phyloP scores from a whole-genome alignment of 2,329 filamentous ascomycete species.

The Penicillium sp. region DNA sequence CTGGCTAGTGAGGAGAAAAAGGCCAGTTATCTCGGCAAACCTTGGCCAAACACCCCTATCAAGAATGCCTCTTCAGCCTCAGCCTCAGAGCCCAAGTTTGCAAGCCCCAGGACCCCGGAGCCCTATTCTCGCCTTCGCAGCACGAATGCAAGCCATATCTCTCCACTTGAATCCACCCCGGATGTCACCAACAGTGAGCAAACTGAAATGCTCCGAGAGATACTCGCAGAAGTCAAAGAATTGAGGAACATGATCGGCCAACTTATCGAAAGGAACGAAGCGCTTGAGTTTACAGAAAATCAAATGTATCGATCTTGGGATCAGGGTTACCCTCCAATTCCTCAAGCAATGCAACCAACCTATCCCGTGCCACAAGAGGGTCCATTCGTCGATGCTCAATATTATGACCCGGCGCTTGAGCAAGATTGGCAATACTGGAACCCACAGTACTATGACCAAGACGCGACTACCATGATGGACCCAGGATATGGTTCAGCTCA shows the following conservation, averaged over 20 bases:
- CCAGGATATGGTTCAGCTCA: not conserved
- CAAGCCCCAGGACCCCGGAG: not conserved
- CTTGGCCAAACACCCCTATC: not conserved
- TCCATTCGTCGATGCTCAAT: not conserved
- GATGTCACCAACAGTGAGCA: not conserved
- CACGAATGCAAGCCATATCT: not conserved
- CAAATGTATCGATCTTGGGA: not conserved
- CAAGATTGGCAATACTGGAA: not conserved
- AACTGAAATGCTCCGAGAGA: not conserved
- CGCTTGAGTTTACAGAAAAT: not conserved
- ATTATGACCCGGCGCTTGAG: not conserved
- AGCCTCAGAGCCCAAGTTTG: no score
- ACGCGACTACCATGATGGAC: not conserved
- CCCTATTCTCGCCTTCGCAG: not conserved
- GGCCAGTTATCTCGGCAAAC: not conserved
- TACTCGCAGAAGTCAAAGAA: not conserved
- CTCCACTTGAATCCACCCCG: not conserved
- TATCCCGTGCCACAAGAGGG: not conserved
- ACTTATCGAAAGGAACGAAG: not conserved
- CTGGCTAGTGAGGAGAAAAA: not conserved
- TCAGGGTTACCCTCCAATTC: not conserved
- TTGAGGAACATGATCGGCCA: not conserved
- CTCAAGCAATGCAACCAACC: not conserved
- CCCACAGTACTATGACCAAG: not conserved
- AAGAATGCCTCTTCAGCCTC: not conserved